phyloP scores from a whole-genome alignment of 768 basidiomycete genomes.

The Xerocomellus chrysenteron region DNA sequence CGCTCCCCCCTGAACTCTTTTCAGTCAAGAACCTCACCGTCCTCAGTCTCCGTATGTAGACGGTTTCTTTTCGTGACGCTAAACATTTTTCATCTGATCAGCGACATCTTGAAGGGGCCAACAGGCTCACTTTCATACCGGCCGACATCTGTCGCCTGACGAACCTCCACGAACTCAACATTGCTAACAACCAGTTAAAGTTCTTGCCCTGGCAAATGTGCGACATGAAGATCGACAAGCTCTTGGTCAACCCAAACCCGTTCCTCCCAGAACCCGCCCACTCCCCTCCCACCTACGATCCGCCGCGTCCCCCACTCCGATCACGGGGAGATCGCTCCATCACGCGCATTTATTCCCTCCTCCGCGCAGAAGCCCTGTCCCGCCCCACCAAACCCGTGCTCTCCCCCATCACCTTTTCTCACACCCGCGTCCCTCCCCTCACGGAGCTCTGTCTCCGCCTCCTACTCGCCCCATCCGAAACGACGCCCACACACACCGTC shows the following conservation, averaged over 20 bases:
- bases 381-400: slow-evolving; percentile 11
- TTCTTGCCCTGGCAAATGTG: slow-evolving; percentile 68
- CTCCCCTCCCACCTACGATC: not conserved
- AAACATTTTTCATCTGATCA: not conserved
- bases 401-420: slow-evolving; percentile 19
- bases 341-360: slow-evolving; percentile 7
- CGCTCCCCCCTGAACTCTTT: slow-evolving; percentile 59
- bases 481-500: slow-evolving; percentile 6
- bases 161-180: slow-evolving; percentile 57
- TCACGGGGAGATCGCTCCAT: slow-evolving; percentile 11
- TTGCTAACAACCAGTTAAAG: slow-evolving; percentile 55
- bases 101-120: slow-evolving; percentile 44
- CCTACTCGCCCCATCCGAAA: slow-evolving; percentile 31
- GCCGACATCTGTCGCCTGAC: slow-evolving; percentile 58
- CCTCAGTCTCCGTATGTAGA: slow-evolving; percentile 58
- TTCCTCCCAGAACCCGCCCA: slow-evolving; percentile 43
- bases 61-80: not conserved
- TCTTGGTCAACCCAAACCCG: slow-evolving; percentile 58
- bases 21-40: slow-evolving; percentile 55
- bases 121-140: slow-evolving; percentile 55
- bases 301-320: not conserved
- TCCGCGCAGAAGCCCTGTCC: not conserved
- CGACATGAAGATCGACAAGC: slow-evolving; percentile 48
- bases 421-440: slow-evolving; percentile 29
- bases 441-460: slow-evolving; percentile 40